Base-by-base conservation (phyloP, 768 basidiomycete species). In the Psilocybe cubensis region DNA sequence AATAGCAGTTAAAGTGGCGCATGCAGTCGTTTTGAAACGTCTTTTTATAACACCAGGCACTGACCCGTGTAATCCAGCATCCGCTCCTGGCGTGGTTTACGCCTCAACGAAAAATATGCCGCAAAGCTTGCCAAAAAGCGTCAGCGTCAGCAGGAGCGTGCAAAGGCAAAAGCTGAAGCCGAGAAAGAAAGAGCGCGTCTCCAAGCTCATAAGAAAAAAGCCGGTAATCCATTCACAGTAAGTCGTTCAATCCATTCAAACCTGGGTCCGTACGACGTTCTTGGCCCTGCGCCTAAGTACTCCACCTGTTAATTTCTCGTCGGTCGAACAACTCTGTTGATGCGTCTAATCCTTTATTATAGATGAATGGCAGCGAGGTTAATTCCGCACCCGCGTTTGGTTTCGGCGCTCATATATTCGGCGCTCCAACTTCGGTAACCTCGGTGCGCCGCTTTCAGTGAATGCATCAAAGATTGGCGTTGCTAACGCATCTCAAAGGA, bases 21-120 rank as follows among this genome's bases (percentile, higher is more conserved):
- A 14, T n/a, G 8, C 12, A 38, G n/a, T 14, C 4, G 12, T 14
- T 38, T 38, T n/a, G 35, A 17, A 38, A 33, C 31, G 14, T 17
- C 11, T 38, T 11, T n/a, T 6, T 38, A 11, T 38, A 38, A 11
- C 28, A n/a, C 21, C 29, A 40, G 33, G 18, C 1, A 45, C 59
- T 56, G 31, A 56, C 42, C 31, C 9, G 21, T 47, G 27, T 23
- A 3, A 44, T 33, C 17, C 28, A 95, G 92, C 65, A 76, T 94
- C 49, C 85, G 94, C 20, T 93, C 90, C 27, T 95, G 89, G 86
- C 80, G 94, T 56, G 88, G 86, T 7, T 67, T 94, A 46, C 80
- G 87, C 25, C 84, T 79, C 63, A 94, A 95, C 67, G 79, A 83
- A 52, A 78, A 77, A 52, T 95, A 92, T 67, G 94, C 93, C 10